phyloP scores from a whole-genome alignment of 495 filamentous ascomycete genomes.

The Annulohypoxylon maeteangense region DNA sequence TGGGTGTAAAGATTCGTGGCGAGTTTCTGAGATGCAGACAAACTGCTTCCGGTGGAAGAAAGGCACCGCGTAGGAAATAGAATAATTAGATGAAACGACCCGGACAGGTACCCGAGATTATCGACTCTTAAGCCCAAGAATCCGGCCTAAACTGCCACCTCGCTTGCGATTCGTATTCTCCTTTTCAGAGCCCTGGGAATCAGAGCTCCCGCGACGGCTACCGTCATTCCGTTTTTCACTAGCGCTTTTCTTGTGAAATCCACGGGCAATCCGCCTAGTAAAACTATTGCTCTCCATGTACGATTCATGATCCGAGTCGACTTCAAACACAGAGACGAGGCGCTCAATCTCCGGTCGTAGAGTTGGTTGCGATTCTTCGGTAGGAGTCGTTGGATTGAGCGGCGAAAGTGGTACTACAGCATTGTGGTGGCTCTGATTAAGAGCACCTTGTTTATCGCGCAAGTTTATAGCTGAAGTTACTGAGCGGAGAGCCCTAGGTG shows the following conservation, averaged over 20 bases:
- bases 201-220: constrained; percentile 21
- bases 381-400: constrained; percentile 14
- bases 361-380: background rate
- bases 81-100: constrained; percentile 21
- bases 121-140: constrained; percentile 37
- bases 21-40: constrained; percentile 1
- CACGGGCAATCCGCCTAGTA: constrained; percentile 44
- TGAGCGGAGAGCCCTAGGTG: constrained; percentile 31
- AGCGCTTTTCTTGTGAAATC: constrained; percentile 47
- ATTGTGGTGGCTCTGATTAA: constrained; percentile 22
- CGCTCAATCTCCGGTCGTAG: constrained; percentile 32
- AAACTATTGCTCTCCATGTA: constrained; percentile 38
- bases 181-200: constrained; percentile 16
- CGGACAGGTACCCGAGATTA: constrained; percentile 5
- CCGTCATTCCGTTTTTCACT: constrained; percentile 38
- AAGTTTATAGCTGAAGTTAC: constrained; percentile 40
- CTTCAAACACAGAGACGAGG: constrained; percentile 46
- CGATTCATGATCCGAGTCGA: constrained; percentile 46
- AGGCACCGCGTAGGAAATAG: background rate
- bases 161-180: constrained; percentile 37
- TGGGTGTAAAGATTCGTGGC: constrained; percentile 4
- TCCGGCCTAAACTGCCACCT: constrained; percentile 46
- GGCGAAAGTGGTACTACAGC: constrained; percentile 17
- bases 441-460: constrained; percentile 17
- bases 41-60: background rate